These are phyloP conservation scores for Plasmodium sp. DNA, from an alignment of 169 alveolate species.

Conservation along the genomic window DNA sequence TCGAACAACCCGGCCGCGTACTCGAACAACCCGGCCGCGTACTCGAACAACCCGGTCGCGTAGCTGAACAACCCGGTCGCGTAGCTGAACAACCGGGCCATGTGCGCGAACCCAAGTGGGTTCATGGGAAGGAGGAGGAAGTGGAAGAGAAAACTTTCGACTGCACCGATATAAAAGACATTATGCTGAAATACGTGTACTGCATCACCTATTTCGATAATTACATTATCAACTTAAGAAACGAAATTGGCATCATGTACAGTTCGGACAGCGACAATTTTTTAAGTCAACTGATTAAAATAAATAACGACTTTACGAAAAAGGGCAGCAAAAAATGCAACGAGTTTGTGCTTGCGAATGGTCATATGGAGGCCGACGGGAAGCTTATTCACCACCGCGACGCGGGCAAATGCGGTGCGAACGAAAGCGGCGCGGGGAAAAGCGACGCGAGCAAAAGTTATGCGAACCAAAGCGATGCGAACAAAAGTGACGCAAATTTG, in stretches of 20 bases:
- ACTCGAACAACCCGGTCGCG: background rate
- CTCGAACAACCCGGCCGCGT: background rate
- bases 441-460: background rate
- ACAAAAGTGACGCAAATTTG: background rate
- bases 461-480: background rate
- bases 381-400: background rate
- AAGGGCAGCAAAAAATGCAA: background rate
- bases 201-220: slow-evolving; percentile 35
- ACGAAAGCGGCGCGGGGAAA: background rate
- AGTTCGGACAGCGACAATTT: slow-evolving; percentile 6
- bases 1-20: background rate
- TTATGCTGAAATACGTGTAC: slow-evolving; percentile 36
- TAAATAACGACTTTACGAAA: slow-evolving; percentile 4
- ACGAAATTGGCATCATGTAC: background rate
- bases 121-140: background rate
- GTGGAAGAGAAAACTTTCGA: slow-evolving; percentile 39
- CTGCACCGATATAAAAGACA: slow-evolving; percentile 46
- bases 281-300: slow-evolving; percentile 8
- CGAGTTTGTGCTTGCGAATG: background rate
- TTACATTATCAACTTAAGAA: slow-evolving; percentile 15
- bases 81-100: background rate
- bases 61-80: background rate
- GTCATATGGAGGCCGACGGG: background rate
- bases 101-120: background rate
- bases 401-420: background rate